A percentile compares a stretch with the other conserved stretches of the same genome.
phyloP scores from a whole-genome alignment of 75 land plant genomes.

The Selaginella tamariscina region DNA sequence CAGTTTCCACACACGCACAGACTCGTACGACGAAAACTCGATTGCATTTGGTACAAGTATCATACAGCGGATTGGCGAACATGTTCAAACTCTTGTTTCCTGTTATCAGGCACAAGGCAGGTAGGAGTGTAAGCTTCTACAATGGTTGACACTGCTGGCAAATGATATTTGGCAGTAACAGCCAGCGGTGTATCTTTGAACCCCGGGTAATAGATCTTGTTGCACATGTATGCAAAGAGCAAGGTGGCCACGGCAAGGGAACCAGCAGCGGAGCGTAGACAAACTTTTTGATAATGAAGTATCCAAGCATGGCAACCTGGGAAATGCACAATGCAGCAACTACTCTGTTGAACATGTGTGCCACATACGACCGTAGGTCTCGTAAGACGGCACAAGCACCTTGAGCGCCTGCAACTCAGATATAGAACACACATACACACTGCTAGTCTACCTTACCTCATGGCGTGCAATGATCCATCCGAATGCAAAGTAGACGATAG shows the following conservation, averaged over 20 bases:
- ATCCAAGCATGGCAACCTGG: conserved; percentile 81
- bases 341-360: conserved; percentile 59
- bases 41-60: too few relatives aligned
- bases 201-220: conserved; percentile 40
- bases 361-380: conserved; percentile 89
- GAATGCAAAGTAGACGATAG: conserved; percentile 59
- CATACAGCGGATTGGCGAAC: too few relatives aligned
- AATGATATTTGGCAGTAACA: conserved; percentile 43
- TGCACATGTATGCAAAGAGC: conserved; percentile 40
- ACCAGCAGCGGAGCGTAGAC: conserved; percentile 33
- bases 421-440: neutral
- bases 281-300: conserved; percentile 54
- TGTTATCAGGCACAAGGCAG: too few relatives aligned
- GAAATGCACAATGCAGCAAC: conserved; percentile 55
- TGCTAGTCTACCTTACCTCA: conserved; percentile 33
- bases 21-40: too few relatives aligned
- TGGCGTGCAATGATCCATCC: conserved; percentile 78
- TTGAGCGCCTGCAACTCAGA: conserved; percentile 50
- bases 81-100: too few relatives aligned
- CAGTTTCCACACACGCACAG: too few relatives aligned
- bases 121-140: conserved; percentile 52
- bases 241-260: conserved; percentile 40
- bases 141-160: conserved; percentile 34
- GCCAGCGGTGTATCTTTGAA: conserved; percentile 48
- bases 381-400: conserved; percentile 67